Percentiles rank a stretch among this genome's conserved stretches.
Conservation (phyloP, 1,284 basidiomycete species). For the Athelia sp. region DNA sequence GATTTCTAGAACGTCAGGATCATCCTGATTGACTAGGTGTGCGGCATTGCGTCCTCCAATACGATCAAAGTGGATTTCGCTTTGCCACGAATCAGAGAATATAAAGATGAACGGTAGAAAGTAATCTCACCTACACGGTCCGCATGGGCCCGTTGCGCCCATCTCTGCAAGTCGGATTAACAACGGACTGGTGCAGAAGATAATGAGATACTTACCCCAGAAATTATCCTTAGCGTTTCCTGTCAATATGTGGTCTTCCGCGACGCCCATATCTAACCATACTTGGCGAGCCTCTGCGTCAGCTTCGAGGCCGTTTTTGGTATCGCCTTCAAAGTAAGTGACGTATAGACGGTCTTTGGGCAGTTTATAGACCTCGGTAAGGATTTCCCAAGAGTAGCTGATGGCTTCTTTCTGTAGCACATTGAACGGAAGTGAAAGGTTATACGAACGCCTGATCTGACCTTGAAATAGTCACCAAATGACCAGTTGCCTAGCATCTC, state of each 20-base stretch:
- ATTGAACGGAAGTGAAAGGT: slow-evolving; percentile 2
- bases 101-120: neutral
- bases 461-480: slow-evolving; percentile 99
- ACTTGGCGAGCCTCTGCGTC: slow-evolving; percentile 85
- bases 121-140: slow-evolving; percentile 79
- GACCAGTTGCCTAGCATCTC: slow-evolving; percentile 99
- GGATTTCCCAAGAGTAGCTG: slow-evolving; percentile 88
- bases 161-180: slow-evolving; percentile 61
- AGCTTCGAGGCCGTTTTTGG: slow-evolving; percentile 80
- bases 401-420: slow-evolving; percentile 82
- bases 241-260: slow-evolving; percentile 88
- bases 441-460: slow-evolving; percentile 17
- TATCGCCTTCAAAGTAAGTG: slow-evolving; percentile 96
- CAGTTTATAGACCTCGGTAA: slow-evolving; percentile 86
- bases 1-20: slow-evolving; percentile 95
- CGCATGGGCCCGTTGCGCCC: slow-evolving; percentile 97
- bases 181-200: slow-evolving; percentile 1
- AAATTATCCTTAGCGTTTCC: slow-evolving; percentile 98
- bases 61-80: slow-evolving; percentile 96
- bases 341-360: slow-evolving; percentile 93
- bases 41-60: slow-evolving; percentile 93
- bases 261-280: slow-evolving; percentile 85
- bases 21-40: slow-evolving; percentile 90
- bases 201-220: slow-evolving; percentile 68
- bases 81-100: slow-evolving; percentile 22